Base-by-base conservation (phyloP, 2,329 filamentous ascomycete genomes). In the Paecilomyces sp. region DNA sequence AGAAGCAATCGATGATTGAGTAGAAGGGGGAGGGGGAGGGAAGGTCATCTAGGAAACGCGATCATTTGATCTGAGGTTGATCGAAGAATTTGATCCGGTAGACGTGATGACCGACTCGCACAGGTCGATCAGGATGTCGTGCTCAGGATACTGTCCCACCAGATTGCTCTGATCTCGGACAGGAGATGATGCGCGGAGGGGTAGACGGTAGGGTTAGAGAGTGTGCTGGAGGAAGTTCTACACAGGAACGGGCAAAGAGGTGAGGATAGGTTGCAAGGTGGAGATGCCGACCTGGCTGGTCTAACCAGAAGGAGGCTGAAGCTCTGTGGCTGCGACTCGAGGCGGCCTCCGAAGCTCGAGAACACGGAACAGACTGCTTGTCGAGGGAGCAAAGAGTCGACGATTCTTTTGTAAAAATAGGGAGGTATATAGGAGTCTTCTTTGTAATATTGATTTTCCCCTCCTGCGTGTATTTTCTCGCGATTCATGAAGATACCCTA, bases 11-110 rank as follows among this genome's bases (percentile, higher is more conserved):
- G 76, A 79, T 68, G 78, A 78, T 74, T 80, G 78, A 73, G 78
- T 72, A 71, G 78, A 78, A 75, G 74, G 75, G 70, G 75, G 77
- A 74, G 79, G 77, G 74, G 79, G 77, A 80, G 77, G 78, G 77
- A 79, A 79, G 79, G 76, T 83, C 81, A 83, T 83, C 79, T 81
- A 79, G 77, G 77, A 78, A 74, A 77, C 74, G 74, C 75, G 75
- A 77, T 78, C 78, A 80, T 79, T 79, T 77, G 76, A 77, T 75
- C 74, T 74, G 71, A 68, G 66, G 66, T 69, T 67, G 69, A 68
- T 66, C 63, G 68, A 73, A 74, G 68, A 73, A 67, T 71, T 70
- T 72, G 67, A 69, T 62, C 65, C 15, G 41, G 41, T 47, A 60
- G 60, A 60, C 59, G 53, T 53, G 52, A 53, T 15, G n/a, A 34